Evolutionary conservation across 164 flowering plant genomes (phyloP), one percentile per base, ranked within the genome.

Genomic region (Chloranthus sessilifolius): DNA sequence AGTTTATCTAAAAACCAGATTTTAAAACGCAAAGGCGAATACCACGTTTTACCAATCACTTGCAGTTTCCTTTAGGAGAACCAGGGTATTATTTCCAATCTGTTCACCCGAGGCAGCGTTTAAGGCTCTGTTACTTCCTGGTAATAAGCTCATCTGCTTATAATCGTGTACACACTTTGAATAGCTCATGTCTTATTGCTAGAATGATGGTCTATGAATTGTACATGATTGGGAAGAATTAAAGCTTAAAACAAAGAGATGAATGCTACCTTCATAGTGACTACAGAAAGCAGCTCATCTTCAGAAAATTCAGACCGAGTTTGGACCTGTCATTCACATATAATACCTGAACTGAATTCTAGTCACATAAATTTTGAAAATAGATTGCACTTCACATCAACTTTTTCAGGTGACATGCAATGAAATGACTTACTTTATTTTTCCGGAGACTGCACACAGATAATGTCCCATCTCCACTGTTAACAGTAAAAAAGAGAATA

Each of bases 391-490:
- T 5, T 30, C 34, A 34, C 14, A 15, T 25, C n/a, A 16, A 3
- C 16, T 3, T 23, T n/a, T 45, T 45, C 31, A 24, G 11, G 8
- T 31, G 52, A 36, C 43, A 19, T 22, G 21, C 1, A 44, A 30
- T 23, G 15, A 35, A 35, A 29, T 23, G 44, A 34, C 62, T 50
- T 59, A 77, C 99, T 80, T 80, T 89, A 62, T 79, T 81, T 65
- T 76, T 82, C 33, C 92, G 78, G 22, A 94, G 76, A 70, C 75
- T 83, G 75, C 85, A 89, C 52, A 89, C 95, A 20, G 99, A 89
- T 7, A 87, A 68, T 45, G 96, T 82, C 25, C 99, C 99, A 72
- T 94, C 99, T 24, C 97, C 97, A 81, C 99, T 94, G 33, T 24
- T 16, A 10, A 61, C 10, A 64, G 63, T 5, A 35, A 55, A 42